Conservation (phyloP, 495 filamentous ascomycete genomes). For the Penicillium bialowiezense region DNA sequence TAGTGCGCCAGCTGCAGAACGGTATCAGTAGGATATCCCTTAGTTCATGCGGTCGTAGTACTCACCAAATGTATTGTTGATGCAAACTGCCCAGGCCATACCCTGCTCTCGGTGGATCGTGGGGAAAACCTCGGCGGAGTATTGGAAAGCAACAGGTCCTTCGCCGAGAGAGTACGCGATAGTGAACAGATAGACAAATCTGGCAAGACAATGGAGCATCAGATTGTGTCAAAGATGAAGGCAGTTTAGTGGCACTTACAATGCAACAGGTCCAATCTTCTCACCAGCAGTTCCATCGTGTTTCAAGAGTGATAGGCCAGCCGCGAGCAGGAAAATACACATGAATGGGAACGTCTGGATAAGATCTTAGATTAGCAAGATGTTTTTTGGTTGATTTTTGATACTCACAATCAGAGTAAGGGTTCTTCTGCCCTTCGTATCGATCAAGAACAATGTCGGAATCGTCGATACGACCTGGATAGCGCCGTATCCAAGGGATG, state of each 20-base stretch:
- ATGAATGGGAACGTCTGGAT: conserved; percentile 76
- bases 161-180: conserved; percentile 46
- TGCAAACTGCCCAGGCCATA: conserved; percentile 44
- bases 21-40: conserved; percentile 1
- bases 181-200: conserved; percentile 43
- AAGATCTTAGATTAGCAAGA: conserved; percentile 43
- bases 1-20: conserved; percentile 34
- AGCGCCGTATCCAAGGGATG: conserved; percentile 58
- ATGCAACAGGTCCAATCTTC: conserved; percentile 26
- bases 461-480: conserved; percentile 72
- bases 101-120: conserved; percentile 45
- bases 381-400: conserved; percentile 7
- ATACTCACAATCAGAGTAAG: conserved; percentile 40
- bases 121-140: conserved; percentile 52
- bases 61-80: conserved; percentile 46
- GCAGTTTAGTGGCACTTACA: conserved; percentile 21
- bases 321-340: conserved; percentile 66
- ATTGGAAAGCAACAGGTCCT: conserved; percentile 51
- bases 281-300: conserved; percentile 9
- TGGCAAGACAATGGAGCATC: conserved; percentile 5
- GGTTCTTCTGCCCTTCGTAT: conserved; percentile 73
- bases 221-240: background rate
- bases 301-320: conserved; percentile 57
- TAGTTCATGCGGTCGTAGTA: background rate
- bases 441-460: conserved; percentile 65